Evolutionary conservation across 2,329 filamentous ascomycete species (phyloP).

Genomic region (Fusarium cicatricum): DNA sequence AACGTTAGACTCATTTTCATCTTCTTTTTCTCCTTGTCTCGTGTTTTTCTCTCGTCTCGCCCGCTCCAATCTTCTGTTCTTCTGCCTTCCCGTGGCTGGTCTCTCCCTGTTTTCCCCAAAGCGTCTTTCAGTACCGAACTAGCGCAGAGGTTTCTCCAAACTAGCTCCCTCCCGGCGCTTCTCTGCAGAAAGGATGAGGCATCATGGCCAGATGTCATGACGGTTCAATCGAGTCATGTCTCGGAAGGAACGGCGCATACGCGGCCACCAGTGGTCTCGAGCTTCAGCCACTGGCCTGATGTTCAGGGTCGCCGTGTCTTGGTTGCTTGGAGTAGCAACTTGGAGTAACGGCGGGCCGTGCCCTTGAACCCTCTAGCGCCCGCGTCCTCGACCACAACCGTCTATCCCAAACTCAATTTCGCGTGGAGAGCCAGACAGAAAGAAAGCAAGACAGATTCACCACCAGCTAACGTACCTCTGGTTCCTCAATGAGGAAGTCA

Average conservation of each 20-base stretch:
- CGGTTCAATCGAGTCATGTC: slow-evolving; percentile 14
- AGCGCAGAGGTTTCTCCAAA: slow-evolving; percentile 3
- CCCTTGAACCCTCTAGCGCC: slow-evolving; percentile 5
- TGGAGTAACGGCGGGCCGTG: slow-evolving; percentile 7
- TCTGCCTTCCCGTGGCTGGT: neutral
- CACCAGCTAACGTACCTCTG: slow-evolving; percentile 36
- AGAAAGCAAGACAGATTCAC: slow-evolving; percentile 11
- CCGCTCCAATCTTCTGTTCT: neutral
- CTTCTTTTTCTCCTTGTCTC: slow-evolving; percentile 19
- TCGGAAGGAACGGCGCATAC: slow-evolving; percentile 8
- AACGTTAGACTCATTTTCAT: slow-evolving; percentile 31
- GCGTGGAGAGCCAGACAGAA: slow-evolving; percentile 5
- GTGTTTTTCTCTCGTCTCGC: slow-evolving; percentile 6
- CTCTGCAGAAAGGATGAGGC: slow-evolving; percentile 7
- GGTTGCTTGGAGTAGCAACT: slow-evolving; percentile 15
- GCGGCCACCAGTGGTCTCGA: slow-evolving; percentile 24
- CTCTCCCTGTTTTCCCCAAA: neutral
- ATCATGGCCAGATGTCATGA: slow-evolving; percentile 13
- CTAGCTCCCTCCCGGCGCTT: slow-evolving; percentile 4
- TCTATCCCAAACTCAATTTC: slow-evolving; percentile 13
- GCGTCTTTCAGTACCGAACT: slow-evolving; percentile 2
- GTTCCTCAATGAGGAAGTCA: slow-evolving; percentile 43
- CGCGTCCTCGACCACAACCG: slow-evolving; percentile 5
- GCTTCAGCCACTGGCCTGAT: slow-evolving; percentile 42
- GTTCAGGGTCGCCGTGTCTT: slow-evolving; percentile 34